These are phyloP conservation scores for Globisporangium spiculum DNA, from an alignment of 352 stramenopile genomes.

Conservation along the genomic window DNA sequence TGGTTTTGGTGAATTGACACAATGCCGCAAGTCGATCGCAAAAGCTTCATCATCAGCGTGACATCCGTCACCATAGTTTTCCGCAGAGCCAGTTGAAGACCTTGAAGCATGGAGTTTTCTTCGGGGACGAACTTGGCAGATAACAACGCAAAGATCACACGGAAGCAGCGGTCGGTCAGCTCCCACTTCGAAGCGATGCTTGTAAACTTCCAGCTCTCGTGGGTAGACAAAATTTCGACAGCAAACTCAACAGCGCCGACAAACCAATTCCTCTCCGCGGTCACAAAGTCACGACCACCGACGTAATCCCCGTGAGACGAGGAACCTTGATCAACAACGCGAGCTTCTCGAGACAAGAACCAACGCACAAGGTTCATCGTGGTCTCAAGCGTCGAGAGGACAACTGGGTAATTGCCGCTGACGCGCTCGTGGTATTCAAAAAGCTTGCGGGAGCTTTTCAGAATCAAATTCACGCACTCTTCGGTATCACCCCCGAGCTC, in stretches of 20 bases:
- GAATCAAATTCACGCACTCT: conserved; percentile 53
- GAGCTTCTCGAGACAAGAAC: conserved; percentile 51
- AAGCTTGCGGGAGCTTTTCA: conserved; percentile 54
- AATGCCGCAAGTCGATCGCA: conserved; percentile 36
- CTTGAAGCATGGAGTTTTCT: conserved; percentile 36
- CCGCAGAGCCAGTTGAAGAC: conserved; percentile 46
- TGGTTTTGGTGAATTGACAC: conserved; percentile 21
- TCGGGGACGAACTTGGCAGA: conserved; percentile 36
- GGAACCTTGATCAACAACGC: conserved; percentile 16
- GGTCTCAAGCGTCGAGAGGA: conserved; percentile 51
- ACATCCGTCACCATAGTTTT: conserved; percentile 47
- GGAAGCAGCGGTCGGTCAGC: conserved; percentile 50
- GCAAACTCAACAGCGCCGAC: conserved; percentile 51
- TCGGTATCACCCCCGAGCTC: conserved; percentile 42
- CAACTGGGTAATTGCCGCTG: conserved; percentile 42
- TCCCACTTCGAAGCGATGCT: conserved; percentile 35
- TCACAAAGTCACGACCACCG: conserved; percentile 15
- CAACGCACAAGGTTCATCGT: conserved; percentile 58
- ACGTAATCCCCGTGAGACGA: conserved; percentile 5
- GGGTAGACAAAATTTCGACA: conserved; percentile 51
- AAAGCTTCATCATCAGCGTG: conserved; percentile 58
- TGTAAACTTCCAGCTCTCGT: conserved; percentile 68
- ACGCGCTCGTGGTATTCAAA: conserved; percentile 61
- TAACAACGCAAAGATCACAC: conserved; percentile 45
- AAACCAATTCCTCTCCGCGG: conserved; percentile 41